These are phyloP conservation scores for Artemisia tridentata DNA, from an alignment of 129 eudicot species.

Conservation along the genomic window DNA sequence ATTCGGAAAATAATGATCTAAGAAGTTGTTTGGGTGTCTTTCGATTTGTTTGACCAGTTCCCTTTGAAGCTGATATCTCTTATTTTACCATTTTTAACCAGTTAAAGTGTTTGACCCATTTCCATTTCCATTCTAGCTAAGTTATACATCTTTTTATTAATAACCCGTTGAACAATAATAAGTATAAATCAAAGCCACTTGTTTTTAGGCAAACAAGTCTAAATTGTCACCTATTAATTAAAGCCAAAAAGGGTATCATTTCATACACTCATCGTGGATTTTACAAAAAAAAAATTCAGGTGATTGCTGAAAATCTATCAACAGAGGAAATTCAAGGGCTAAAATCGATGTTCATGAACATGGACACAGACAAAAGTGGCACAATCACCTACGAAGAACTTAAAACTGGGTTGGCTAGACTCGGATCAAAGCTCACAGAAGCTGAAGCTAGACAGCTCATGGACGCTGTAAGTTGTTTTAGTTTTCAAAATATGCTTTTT, in stretches of 20 bases:
- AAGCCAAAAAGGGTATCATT: background rate
- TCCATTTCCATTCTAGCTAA: too few relatives aligned
- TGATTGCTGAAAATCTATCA: constrained; percentile 89
- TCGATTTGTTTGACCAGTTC: too few relatives aligned
- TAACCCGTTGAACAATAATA: too few relatives aligned
- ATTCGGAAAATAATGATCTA: too few relatives aligned
- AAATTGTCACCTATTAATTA: background rate
- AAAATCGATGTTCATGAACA: constrained; percentile 82
- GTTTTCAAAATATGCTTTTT: background rate
- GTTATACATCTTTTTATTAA: too few relatives aligned
- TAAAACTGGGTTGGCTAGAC: constrained; percentile 82
- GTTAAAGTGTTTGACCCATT: too few relatives aligned
- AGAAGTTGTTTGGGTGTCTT: too few relatives aligned
- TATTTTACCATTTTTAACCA: too few relatives aligned
- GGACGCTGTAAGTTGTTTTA: constrained; percentile 74
- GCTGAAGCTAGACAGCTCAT: constrained; percentile 86
- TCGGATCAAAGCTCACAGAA: constrained; percentile 90
- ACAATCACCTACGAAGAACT: constrained; percentile 87
- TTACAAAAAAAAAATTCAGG: constrained; percentile 36
- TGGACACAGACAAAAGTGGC: constrained; percentile 89
- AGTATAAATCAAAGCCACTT: too few relatives aligned
- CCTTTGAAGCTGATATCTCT: too few relatives aligned
- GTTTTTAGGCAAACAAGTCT: background rate
- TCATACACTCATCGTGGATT: background rate
- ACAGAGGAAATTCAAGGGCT: constrained; percentile 87